Base-by-base conservation (phyloP, 345 rosid species). In the Draba incana region DNA sequence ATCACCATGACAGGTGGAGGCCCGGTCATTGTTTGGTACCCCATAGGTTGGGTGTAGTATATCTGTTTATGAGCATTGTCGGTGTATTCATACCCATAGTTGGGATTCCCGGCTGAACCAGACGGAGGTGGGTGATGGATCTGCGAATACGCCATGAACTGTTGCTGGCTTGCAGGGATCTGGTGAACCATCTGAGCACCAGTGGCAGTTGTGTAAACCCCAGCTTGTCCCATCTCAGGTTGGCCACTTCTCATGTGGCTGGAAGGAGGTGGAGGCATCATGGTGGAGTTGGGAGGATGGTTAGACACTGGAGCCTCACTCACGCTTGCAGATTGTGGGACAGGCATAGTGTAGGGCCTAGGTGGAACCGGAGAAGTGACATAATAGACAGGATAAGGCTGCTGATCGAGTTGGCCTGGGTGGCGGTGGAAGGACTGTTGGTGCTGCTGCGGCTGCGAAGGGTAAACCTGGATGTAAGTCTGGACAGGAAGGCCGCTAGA, bases 41-140 rank as follows among this genome's bases (percentile, higher is more conserved):
- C 87, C 70, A 84, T 25, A 70, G 86, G 89, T 76, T 85, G 99
- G n/a, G 95, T 78, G 53, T 87, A 94, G 78, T 86, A 91, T 44
- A 91, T 76, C 81, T 81, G 98, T 35, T 83, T 79, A 76, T 82
- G 88, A 65, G 84, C 72, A 77, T 86, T 88, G 75, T 87, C 91
- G 0, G 82, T 53, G 64, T 64, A 86, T 65, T 89, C 99, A 69
- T 85, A 91, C 33, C 80, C 84, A 42, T 87, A 89, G 78, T 75
- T 79, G 8, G 85, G 76, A 57, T 77, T 68, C 41, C 81, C 81
- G 0, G 89, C 75, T 0, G 95, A 75, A 55, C 79, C 83, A 43
- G 96, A 85, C 79, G 89, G 96, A 44, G 96, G 84, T 6, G 88
- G 96, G 63, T 90, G 88, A 49, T 89, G 98, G 69, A 93, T 77